Percentiles rank a stretch among this genome's conserved stretches.
These are phyloP conservation scores for Salix viminalis DNA, from an alignment of 345 rosid genomes.

Conservation along the genomic window DNA sequence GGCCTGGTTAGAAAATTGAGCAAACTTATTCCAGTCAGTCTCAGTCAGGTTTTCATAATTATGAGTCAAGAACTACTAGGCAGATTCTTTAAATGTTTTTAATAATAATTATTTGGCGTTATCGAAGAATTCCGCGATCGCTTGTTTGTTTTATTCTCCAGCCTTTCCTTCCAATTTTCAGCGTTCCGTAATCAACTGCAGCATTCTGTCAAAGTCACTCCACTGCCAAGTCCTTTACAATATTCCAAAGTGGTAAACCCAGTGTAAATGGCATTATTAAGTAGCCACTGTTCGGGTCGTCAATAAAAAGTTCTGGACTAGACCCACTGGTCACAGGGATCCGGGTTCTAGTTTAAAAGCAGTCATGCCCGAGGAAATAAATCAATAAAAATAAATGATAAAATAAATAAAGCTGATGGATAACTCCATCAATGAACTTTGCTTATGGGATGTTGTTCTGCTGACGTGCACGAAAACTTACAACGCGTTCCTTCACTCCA, in stretches of 20 bases:
- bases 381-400: too few relatives aligned
- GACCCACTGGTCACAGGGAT: too few relatives aligned
- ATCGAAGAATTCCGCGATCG: background rate
- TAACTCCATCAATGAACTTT: background rate
- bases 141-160: background rate
- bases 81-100: background rate
- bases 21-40: background rate
- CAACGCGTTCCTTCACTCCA: background rate
- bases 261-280: too few relatives aligned
- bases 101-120: background rate
- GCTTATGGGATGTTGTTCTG: too few relatives aligned
- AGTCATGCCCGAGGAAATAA: too few relatives aligned
- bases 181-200: background rate
- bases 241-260: too few relatives aligned
- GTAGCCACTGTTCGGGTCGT: too few relatives aligned
- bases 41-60: background rate
- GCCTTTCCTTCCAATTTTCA: background rate
- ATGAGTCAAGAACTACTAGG: background rate
- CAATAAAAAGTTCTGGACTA: too few relatives aligned
- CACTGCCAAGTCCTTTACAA: background rate
- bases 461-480: background rate
- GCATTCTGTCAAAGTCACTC: background rate
- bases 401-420: background rate
- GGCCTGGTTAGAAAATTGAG: background rate
- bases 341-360: too few relatives aligned